A percentile compares a stretch with the other conserved stretches of the same genome.
Conservation (phyloP, 2,329 filamentous ascomycete species). For the Fusarium vanettenii region DNA sequence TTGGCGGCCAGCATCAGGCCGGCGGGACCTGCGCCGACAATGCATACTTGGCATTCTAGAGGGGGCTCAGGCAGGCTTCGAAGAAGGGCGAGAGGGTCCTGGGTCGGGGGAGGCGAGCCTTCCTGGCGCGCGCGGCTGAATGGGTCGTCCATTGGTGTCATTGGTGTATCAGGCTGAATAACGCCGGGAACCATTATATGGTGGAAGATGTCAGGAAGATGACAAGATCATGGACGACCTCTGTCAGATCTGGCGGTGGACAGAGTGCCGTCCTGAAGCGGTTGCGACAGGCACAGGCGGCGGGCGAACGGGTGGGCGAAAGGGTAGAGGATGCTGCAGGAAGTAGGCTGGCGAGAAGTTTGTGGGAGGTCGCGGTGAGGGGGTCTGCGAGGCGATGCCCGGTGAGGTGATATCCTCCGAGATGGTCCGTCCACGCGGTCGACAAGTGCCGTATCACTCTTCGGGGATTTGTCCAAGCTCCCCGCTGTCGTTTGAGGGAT, state of each 20-base stretch:
- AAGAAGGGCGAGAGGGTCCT: conserved; percentile 61
- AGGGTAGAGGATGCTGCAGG: conserved; percentile 9
- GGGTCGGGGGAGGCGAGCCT: conserved; percentile 48
- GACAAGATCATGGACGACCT: conserved; percentile 45
- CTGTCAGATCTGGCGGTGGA: conserved; percentile 34
- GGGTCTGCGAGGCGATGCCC: conserved; percentile 23
- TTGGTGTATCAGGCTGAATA: conserved; percentile 47
- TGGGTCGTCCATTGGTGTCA: conserved; percentile 43
- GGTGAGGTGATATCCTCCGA: conserved; percentile 26
- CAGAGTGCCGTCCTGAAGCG: conserved; percentile 42
- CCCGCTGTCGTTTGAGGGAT: conserved; percentile 21
- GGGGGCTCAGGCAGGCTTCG: conserved; percentile 61
- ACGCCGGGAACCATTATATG: conserved; percentile 48
- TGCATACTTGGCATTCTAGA: conserved; percentile 59
- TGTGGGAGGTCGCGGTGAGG: conserved; percentile 14
- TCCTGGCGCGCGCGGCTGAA: conserved; percentile 43
- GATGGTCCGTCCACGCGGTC: conserved; percentile 35
- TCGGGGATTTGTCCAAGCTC: conserved; percentile 30
- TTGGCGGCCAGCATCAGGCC: conserved; percentile 66
- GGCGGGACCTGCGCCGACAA: conserved; percentile 67
- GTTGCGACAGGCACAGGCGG: conserved; percentile 18
- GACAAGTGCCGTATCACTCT: conserved; percentile 35
- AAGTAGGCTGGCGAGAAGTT: conserved; percentile 22
- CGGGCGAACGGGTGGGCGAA: conserved; percentile 6
- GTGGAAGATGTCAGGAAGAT: conserved; percentile 18